Evolutionary conservation across 805 yeast genomes (phyloP).

Genomic region (Pichia ethanolica): DNA sequence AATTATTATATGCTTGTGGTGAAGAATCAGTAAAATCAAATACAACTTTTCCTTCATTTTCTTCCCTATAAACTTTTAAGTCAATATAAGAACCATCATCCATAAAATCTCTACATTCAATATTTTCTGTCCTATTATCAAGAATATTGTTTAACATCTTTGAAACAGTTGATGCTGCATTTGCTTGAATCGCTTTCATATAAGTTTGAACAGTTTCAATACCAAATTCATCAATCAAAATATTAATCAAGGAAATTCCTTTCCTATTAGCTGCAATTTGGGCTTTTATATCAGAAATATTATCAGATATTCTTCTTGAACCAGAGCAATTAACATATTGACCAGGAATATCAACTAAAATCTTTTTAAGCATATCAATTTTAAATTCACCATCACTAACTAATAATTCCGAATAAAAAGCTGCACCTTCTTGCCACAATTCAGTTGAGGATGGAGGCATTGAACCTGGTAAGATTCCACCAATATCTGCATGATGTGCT

Average conservation of each 20-base stretch:
- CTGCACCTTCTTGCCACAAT: slow-evolving; percentile 86
- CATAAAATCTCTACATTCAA: slow-evolving; percentile 60
- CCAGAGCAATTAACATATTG: slow-evolving; percentile 83
- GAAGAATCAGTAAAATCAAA: slow-evolving; percentile 87
- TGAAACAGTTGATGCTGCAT: slow-evolving; percentile 66
- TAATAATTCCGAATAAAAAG: slow-evolving; percentile 71
- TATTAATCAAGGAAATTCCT: slow-evolving; percentile 61
- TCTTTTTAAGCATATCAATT: slow-evolving; percentile 50
- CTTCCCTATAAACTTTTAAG: slow-evolving; percentile 42
- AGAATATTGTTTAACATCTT: slow-evolving; percentile 39
- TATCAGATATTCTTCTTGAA: slow-evolving; percentile 74
- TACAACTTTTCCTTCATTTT: slow-evolving; percentile 44
- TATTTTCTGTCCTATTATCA: slow-evolving; percentile 28
- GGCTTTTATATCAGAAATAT: slow-evolving; percentile 75
- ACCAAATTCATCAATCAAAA: slow-evolving; percentile 58
- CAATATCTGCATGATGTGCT: slow-evolving; percentile 96
- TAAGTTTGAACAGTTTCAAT: slow-evolving; percentile 53
- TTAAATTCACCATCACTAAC: slow-evolving; percentile 69
- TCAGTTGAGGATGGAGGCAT: slow-evolving; percentile 90
- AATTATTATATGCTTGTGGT: slow-evolving; percentile 76
- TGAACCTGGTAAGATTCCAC: slow-evolving; percentile 85
- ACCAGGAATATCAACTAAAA: slow-evolving; percentile 68
- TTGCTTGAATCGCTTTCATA: slow-evolving; percentile 75
- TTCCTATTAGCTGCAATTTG: slow-evolving; percentile 84
- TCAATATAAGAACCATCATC: slow-evolving; percentile 72